Conservation (phyloP, 176 grass and related monocot species). For the Musa schizocarpa region DNA sequence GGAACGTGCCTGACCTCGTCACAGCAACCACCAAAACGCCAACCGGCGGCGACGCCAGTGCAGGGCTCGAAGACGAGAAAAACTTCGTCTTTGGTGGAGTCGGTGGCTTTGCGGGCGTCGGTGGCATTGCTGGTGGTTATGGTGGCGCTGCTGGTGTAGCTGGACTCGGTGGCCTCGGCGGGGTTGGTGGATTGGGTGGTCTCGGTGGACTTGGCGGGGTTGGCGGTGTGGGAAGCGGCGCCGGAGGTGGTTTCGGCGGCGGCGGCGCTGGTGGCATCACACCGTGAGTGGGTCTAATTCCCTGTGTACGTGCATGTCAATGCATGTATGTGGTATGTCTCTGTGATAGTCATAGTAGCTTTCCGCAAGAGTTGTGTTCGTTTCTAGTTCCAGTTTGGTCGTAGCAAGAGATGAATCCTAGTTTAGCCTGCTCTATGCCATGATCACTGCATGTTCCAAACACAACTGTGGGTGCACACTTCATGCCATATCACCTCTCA, state of each 20-base stretch:
- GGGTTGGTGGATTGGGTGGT: neutral
- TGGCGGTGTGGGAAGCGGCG: neutral
- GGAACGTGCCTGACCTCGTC: neutral
- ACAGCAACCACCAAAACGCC: neutral
- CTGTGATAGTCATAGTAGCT: neutral
- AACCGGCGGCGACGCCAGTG: neutral
- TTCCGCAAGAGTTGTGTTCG: neutral
- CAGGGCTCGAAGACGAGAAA: neutral
- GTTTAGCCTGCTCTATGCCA: too few species aligned
- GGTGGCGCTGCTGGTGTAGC: neutral
- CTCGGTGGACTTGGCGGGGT: neutral
- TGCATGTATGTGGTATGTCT: too few species aligned
- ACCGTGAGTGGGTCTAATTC: neutral
- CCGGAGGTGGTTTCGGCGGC: neutral
- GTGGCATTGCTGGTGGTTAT: neutral
- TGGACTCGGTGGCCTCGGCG: neutral
- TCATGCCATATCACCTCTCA: too few species aligned
- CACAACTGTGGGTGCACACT: too few species aligned
- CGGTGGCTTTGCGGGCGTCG: neutral
- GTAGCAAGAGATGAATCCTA: too few species aligned
- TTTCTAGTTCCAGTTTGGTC: neutral
- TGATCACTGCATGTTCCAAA: too few species aligned
- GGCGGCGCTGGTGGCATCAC: neutral
- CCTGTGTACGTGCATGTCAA: too few species aligned
- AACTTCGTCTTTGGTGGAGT: neutral